Conservation (phyloP, 1,139 yeast species). For the Blastobotrys malaysiensis region DNA sequence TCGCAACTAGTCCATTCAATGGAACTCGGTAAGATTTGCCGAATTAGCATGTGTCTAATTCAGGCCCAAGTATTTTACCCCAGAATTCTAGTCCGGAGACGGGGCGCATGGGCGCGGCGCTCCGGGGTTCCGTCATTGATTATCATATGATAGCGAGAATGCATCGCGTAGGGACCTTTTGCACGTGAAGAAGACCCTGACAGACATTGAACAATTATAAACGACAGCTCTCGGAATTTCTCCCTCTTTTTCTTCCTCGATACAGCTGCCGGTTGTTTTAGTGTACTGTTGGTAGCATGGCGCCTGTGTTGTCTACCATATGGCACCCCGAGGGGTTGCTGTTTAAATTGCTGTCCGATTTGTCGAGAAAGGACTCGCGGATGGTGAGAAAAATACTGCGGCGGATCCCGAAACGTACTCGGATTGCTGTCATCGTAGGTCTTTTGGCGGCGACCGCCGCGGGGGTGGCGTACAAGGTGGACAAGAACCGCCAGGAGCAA, state of each 20-base stretch:
- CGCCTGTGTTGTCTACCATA: slow-evolving; percentile 11
- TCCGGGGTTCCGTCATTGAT: neutral
- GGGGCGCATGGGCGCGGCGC: slow-evolving; percentile 1
- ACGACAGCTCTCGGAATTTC: neutral
- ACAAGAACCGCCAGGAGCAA: slow-evolving; percentile 3
- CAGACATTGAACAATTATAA: neutral
- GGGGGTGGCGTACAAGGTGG: slow-evolving; percentile 3
- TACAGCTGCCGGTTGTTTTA: neutral
- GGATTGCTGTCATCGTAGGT: slow-evolving; percentile 7
- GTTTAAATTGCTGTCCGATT: slow-evolving; percentile 9
- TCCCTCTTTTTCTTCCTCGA: neutral
- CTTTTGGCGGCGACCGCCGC: slow-evolving; percentile 10
- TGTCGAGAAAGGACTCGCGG: slow-evolving; percentile 14
- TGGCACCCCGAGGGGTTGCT: slow-evolving; percentile 12
- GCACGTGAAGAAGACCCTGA: neutral
- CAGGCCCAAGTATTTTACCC: neutral
- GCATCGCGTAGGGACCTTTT: neutral
- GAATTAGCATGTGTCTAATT: neutral
- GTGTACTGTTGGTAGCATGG: slow-evolving; percentile 7
- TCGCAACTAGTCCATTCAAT: too few relatives aligned
- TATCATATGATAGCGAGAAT: neutral
- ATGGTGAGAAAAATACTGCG: slow-evolving; percentile 8
- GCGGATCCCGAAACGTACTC: slow-evolving; percentile 8
- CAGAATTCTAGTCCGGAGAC: neutral
- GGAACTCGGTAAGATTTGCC: neutral